Base-by-base conservation (phyloP, 176 grass and related monocot genomes). In the Bonia amplexicaulis region DNA sequence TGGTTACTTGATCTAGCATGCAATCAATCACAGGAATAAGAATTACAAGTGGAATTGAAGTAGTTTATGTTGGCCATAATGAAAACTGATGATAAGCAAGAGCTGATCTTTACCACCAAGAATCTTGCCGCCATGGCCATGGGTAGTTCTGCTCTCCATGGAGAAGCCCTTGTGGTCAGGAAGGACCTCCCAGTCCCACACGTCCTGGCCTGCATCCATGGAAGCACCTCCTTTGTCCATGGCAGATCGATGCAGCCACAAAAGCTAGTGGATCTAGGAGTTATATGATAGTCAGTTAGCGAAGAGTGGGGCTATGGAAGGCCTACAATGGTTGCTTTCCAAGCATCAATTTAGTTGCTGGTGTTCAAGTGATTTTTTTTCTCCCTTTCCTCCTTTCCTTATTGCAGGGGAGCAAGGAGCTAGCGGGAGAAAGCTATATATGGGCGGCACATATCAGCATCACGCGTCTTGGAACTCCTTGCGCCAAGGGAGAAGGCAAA, bases 131-230 rank as follows among this genome's bases (percentile, higher is more conserved):
- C n/a, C 54, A 33, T 73, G 84, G 29, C 27, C 60, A 54, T 8
- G 60, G 51, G 49, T 57, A 33, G 62, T 54, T 26, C 45, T 59
- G 44, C 61, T 76, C 47, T 61, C 74, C 26, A 40, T 42, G 62
- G 84, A 84, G 66, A 66, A 61, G 72, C 37, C 85, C 77, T 69
- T 88, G 55, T 68, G 53, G 53, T 88, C 90, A 40, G 96, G 91
- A 54, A 99, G 80, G 66, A 99, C 79, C 87, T 96, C 96, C 96
- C 96, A 99, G 78, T 96, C 96, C 96, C 96, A 99, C 47, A 80
- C 80, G 31, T 92, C 93, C 48, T 35, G 71, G 77, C 39, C 67
- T 2, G 27, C 71, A 26, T 77, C 82, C 82, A 90, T 76, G 33
- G 66, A 5, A 12, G 3, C 62, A 59, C 22, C 22, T 23, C 55